phyloP scores from a whole-genome alignment of 805 yeast species.

The Schizosaccharomyces lindneri region DNA sequence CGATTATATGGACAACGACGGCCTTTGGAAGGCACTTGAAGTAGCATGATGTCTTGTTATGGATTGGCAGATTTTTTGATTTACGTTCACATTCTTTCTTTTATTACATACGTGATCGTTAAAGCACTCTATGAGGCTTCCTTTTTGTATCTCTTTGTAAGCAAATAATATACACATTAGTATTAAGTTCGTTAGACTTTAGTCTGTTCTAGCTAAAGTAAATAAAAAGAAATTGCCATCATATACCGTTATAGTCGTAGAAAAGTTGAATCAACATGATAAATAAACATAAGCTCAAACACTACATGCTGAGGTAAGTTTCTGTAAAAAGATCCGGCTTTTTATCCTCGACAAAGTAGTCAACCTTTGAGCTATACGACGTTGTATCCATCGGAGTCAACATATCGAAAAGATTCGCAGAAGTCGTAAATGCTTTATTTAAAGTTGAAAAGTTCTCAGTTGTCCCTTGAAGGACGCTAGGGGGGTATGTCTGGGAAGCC shows the following conservation, averaged over 20 bases:
- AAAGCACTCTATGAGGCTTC: too few relatives aligned
- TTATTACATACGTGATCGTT: too few relatives aligned
- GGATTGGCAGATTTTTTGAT: too few relatives aligned
- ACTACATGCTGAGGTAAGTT: neutral
- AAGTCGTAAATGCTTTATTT: neutral
- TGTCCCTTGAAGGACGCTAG: neutral
- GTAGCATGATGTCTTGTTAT: neutral
- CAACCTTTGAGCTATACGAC: neutral
- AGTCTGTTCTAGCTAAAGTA: too few relatives aligned
- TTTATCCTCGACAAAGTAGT: neutral
- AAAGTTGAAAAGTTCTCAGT: neutral
- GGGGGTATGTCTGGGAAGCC: neutral
- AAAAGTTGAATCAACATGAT: neutral
- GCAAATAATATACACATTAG: too few relatives aligned
- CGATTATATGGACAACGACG: constrained; percentile 47
- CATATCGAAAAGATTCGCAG: neutral
- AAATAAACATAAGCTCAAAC: neutral
- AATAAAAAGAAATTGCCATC: too few relatives aligned
- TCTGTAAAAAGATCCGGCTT: neutral
- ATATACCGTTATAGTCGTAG: too few relatives aligned
- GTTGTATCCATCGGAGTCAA: neutral
- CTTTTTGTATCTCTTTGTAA: too few relatives aligned
- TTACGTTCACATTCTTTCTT: too few relatives aligned
- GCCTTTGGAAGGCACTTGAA: constrained; percentile 43
- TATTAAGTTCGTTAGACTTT: too few relatives aligned